Evolutionary conservation across 2,329 filamentous ascomycete genomes (phyloP).

Genomic region (Colletotrichum noveboracense): DNA sequence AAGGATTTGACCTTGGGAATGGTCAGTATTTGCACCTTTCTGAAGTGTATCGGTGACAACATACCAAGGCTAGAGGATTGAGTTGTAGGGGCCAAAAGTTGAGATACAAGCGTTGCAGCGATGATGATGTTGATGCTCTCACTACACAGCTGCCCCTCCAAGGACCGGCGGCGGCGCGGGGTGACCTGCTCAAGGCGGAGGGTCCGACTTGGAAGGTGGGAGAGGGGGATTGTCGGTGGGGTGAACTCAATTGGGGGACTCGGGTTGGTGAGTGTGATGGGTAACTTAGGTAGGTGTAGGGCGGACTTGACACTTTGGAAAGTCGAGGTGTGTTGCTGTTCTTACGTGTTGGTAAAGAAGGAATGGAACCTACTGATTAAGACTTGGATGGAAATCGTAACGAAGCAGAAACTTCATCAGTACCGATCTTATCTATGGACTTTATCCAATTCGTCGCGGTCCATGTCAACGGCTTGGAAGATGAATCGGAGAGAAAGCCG

Average conservation of each 20-base stretch:
- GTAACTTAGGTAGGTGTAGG: not conserved
- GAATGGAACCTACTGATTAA: not conserved
- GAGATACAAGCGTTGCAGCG: not conserved
- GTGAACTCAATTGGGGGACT: not conserved
- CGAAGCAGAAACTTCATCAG: not conserved
- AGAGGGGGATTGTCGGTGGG: not conserved
- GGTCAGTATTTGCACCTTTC: not conserved
- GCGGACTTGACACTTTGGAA: not conserved
- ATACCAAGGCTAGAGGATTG: not conserved
- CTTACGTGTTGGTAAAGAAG: not conserved
- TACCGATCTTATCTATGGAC: not conserved
- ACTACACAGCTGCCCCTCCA: not conserved
- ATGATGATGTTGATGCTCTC: not conserved
- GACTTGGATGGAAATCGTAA: not conserved
- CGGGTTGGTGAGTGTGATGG: not conserved
- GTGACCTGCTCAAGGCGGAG: not conserved
- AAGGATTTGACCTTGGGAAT: not conserved
- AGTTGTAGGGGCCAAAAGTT: not conserved
- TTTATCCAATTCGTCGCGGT: not conserved
- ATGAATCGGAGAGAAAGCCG: not conserved
- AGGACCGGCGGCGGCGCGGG: not conserved
- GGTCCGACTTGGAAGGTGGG: slow-evolving; percentile 3
- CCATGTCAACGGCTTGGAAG: not conserved
- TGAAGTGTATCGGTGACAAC: not conserved
- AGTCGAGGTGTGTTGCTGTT: not conserved